Evolutionary conservation across 306 rosid genomes (phyloP), one percentile per base, ranked within the genome.

Genomic region (Nissolia schottii): DNA sequence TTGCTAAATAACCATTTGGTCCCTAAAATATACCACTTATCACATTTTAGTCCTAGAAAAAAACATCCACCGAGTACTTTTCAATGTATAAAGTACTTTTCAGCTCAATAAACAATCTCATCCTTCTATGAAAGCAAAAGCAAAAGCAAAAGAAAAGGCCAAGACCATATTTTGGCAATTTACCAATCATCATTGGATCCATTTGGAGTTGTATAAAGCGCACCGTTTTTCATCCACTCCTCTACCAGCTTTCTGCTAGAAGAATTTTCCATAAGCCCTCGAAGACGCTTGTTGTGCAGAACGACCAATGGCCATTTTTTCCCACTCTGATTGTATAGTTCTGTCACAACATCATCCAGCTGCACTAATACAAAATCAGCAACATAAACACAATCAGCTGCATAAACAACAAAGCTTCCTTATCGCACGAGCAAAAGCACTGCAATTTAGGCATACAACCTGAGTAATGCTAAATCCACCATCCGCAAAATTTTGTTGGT

Each of bases 151-250:
- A 32, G 43, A 28, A 58, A 71, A 50, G 6, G n/a, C 23, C 4
- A 16, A 23, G 25, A 64, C 22, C 67, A 35, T 64, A 53, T 45
- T 62, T 73, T 41, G 24, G 65, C 71, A 56, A 62, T 74, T 67
- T 86, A 94, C 97, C 98, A 94, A 81, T 94, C 98, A 69, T 94
- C 97, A 56, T 94, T 94, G 48, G 97, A 94, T 70, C 98, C 95
- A 58, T 50, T 85, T 14, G 97, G 98, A 6, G 98, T 94, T 10
- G 86, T 78, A 82, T 91, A 94, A 50, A 94, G 95, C 50, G 77
- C 76, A 22, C 84, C 98, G 13, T 85, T 85, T 67, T 80, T 82
- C 70, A 82, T 85, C 98, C 97, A 94, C 75, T 89, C 96, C 76
- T 85, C 83, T 12, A 91, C 73, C 66, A 89, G 11, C 15, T 78